Base-by-base conservation (phyloP, 2,329 filamentous ascomycete species). In the Penicillium nordicum region DNA sequence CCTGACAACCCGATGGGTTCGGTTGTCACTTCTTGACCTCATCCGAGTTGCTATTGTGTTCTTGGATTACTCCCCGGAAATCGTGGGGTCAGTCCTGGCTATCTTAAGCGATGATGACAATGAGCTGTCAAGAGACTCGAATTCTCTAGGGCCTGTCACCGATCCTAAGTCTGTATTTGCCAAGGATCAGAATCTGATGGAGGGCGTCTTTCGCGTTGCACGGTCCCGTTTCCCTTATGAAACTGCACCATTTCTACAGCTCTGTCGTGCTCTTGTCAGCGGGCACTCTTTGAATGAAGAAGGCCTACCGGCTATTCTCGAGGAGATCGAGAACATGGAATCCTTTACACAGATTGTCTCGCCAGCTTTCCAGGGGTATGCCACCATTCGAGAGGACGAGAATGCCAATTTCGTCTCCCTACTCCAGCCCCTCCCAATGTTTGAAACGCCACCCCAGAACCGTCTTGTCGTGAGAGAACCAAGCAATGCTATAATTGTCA, bases 201-300 rank as follows among this genome's bases (percentile, higher is more conserved):
- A 77, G 29, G 72, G 74, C 18, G 73, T 88, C 59, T 84, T 96
- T 32, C 78, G 83, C 48, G 83, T 89, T 69, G 86, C 92, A 7
- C 82, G 88, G 42, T 82, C 84, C 58, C 86, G 93, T 53, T 97
- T 92, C 69, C 93, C 93, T 0, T 93, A 90, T 72, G 93, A 97
- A 74, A 87, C 90, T 45, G 74, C 86, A 3, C 91, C 92, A 0
- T 90, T 96, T 65, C 75, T 95, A 58, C 84, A 83, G 51, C 77
- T 95, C 38, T 88, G 86, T 68, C 86, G 85, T 53, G 84, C 82
- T 38, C 75, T 96, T 16, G 82, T 82, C 8, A 74, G 74, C 56
- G 77, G 74, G 23, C 72, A 77, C 36, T 67, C 75, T 30, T 69
- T 78, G 23, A 74, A 74, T 46, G 72, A 76, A 18, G 77, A 79